Conservation (phyloP, 225 moss, liverwort and hornwort species). For the Antitrichia curtipendula region DNA sequence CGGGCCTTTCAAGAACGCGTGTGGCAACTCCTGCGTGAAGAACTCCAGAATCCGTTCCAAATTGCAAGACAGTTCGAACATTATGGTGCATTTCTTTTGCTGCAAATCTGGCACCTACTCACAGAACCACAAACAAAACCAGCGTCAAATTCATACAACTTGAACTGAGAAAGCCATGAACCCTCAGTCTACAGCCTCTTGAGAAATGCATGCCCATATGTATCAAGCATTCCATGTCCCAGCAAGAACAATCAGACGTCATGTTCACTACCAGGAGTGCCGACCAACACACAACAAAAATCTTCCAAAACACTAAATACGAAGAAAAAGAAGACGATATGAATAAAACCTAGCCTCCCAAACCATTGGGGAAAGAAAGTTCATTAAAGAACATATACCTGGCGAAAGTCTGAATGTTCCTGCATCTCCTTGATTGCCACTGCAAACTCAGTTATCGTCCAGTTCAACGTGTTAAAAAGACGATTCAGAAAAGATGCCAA, state of each 20-base stretch:
- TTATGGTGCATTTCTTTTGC: conserved; percentile 81
- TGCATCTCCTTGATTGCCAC: conserved; percentile 98
- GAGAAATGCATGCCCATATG: not conserved
- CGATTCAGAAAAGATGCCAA: conserved; percentile 87
- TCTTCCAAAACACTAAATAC: not conserved
- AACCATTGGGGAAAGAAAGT: not conserved
- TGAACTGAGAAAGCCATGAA: not conserved
- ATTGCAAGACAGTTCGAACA: conserved; percentile 98
- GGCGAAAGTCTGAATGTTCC: conserved; percentile 54
- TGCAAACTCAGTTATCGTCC: conserved; percentile 97
- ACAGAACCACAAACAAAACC: not conserved
- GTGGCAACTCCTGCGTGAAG: conserved; percentile 84
- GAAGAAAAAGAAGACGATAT: not conserved
- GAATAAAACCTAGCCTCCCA: too few relatives aligned
- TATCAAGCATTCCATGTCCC: not conserved
- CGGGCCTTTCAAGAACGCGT: conserved; percentile 73
- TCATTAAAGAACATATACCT: conserved; percentile 9
- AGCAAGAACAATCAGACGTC: not conserved
- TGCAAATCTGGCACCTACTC: conserved; percentile 72
- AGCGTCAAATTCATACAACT: not conserved
- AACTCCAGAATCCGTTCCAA: conserved; percentile 95
- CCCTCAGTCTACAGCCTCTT: not conserved
- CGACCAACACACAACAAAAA: not conserved
- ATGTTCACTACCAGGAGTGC: not conserved
- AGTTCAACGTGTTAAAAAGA: conserved; percentile 96